Percentiles rank a stretch among this genome's conserved stretches.
Conservation (phyloP, 768 basidiomycete species). For the Serpula lacrymans region DNA sequence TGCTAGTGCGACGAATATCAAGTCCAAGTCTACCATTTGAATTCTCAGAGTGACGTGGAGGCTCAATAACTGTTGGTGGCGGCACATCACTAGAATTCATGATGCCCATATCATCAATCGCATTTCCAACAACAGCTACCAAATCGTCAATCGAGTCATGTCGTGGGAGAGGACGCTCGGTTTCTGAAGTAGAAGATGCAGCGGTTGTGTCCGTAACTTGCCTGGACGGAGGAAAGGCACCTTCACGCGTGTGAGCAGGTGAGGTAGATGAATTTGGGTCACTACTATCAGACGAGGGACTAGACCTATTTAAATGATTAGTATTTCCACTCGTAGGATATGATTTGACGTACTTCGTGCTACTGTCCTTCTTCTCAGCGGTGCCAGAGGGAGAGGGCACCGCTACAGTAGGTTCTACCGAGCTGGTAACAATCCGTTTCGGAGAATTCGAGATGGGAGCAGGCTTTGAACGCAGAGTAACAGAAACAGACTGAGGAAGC, state of each 20-base stretch:
- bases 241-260: slow-evolving; percentile 50
- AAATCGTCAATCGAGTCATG: slow-evolving; percentile 34
- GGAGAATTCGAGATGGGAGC: slow-evolving; percentile 16
- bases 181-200: slow-evolving; percentile 15
- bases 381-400: slow-evolving; percentile 6
- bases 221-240: slow-evolving; percentile 57
- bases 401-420: slow-evolving; percentile 15
- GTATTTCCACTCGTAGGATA: too few species aligned
- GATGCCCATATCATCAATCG: slow-evolving; percentile 38
- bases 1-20: slow-evolving; percentile 25
- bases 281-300: slow-evolving; percentile 23
- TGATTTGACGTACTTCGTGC: slow-evolving; percentile 15
- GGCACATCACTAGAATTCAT: slow-evolving; percentile 27
- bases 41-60: slow-evolving; percentile 33
- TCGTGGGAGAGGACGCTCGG: slow-evolving; percentile 17
- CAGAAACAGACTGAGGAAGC: slow-evolving; percentile 51
- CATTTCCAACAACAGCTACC: slow-evolving; percentile 33
- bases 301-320: slow-evolving; percentile 5
- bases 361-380: slow-evolving; percentile 6
- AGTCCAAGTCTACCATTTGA: slow-evolving; percentile 19
- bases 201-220: slow-evolving; percentile 19
- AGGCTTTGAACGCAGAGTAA: slow-evolving; percentile 31
- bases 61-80: slow-evolving; percentile 39
- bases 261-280: slow-evolving; percentile 5
- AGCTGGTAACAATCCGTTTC: slow-evolving; percentile 21